A percentile compares a stretch with the other conserved stretches of the same genome.
Conservation (phyloP, 495 filamentous ascomycete species). For the Penicillium malachiteum region DNA sequence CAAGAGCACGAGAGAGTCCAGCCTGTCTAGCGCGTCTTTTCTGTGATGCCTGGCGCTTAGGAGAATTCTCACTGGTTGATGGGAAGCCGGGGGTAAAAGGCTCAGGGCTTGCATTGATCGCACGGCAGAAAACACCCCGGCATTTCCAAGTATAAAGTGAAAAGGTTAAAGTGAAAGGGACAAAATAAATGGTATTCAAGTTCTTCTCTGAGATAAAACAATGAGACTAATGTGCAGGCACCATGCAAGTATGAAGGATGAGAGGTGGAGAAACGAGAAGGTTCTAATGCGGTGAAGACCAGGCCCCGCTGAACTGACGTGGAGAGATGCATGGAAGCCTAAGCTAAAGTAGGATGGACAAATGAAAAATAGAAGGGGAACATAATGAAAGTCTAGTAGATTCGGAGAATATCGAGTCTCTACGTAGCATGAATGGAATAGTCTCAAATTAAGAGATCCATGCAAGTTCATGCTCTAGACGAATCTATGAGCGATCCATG, state of each 20-base stretch:
- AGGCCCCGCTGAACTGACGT: slow-evolving; percentile 19
- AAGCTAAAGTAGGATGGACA: neutral
- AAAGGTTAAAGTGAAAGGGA: neutral
- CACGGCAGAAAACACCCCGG: slow-evolving; percentile 11
- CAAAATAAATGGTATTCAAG: neutral
- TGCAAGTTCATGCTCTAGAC: no score
- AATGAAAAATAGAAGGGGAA: neutral
- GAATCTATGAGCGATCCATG: no score
- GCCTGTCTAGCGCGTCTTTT: slow-evolving; percentile 4
- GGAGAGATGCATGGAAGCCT: slow-evolving; percentile 24
- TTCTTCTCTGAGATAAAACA: neutral
- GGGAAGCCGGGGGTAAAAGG: slow-evolving; percentile 1
- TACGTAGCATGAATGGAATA: no score
- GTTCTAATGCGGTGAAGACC: slow-evolving; percentile 14
- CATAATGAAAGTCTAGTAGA: neutral
- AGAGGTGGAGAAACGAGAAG: neutral
- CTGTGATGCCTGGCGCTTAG: slow-evolving; percentile 40
- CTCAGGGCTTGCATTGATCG: slow-evolving; percentile 23
- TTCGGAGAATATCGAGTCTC: no score
- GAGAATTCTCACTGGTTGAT: slow-evolving; percentile 17
- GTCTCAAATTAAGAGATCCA: no score
- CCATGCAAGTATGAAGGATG: slow-evolving; percentile 3
- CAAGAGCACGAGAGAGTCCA: neutral
- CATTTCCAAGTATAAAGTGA: slow-evolving; percentile 6
- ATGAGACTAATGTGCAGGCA: neutral